Evolutionary conservation across 2,329 filamentous ascomycete genomes (phyloP), one percentile per base, ranked within the genome.

Genomic region (Hypoxylon rubiginosum): DNA sequence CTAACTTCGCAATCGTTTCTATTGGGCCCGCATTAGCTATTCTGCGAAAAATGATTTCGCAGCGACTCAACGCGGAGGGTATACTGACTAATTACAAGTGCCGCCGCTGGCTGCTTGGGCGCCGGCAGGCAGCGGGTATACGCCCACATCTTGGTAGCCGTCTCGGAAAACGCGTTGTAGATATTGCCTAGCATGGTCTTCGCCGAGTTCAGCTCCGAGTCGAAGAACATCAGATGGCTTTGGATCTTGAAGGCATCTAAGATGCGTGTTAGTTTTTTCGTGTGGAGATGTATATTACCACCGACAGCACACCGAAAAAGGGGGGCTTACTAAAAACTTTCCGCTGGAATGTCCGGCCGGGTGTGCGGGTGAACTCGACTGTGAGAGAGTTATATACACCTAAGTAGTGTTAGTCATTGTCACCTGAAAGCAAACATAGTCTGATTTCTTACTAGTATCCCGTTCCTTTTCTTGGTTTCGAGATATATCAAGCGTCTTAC

Each of bases 181-280:
- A 97, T 81, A 71, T 96, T 97, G n/a, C 81, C 78, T 4, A 95
- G 82, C 11, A 96, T 91, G 0, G 90, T 92, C 3, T 77, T 71
- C 7, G 86, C 76, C 3, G 89, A 87, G 80, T 98, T 98, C 82
- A 95, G 90, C 3, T 84, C 80, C 4, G 92, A 92, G 77, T 97
- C 93, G 72, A 92, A 90, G 77, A 93, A 92, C 89, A 97, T 94
- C 53, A 88, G 83, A 72, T 96, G 92, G 55, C 94, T 90, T 76
- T 97, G 93, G 56, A 96, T 89, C 77, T 94, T 94, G 82, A 98
- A 93, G 3, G 89, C 81, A 72, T 85, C 85, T 88, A 54, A 24
- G 21, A 34, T 60, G 10, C 55, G 28, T 55, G 43, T 71, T 28
- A 30, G 21, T 30, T 15, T 17, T 11, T 19, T 13, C 10, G 4